Evolutionary conservation across 345 rosid genomes (phyloP).

Genomic region (Camelina laxa): DNA sequence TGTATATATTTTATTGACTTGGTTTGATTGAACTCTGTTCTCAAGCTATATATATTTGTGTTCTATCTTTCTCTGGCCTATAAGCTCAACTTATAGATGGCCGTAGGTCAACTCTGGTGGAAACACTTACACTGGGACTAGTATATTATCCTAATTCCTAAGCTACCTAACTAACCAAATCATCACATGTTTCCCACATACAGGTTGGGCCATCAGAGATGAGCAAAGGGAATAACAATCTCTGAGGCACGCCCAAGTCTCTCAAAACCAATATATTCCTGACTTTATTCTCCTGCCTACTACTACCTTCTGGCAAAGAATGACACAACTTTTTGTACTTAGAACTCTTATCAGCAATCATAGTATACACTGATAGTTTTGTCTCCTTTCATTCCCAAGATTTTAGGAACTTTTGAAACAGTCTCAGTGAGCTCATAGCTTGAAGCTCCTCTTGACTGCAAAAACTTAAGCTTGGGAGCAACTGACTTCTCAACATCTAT

Average conservation of each 20-base stretch:
- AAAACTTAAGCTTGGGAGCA: no score
- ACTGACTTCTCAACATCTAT: no score
- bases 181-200: background rate
- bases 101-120: no score
- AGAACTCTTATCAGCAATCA: background rate
- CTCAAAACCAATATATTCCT: conserved; percentile 18
- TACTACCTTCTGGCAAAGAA: background rate
- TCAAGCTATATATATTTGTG: no score
- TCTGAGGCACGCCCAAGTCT: conserved; percentile 25
- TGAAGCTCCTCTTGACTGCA: conserved; percentile 22
- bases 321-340: background rate
- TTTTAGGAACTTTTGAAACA: background rate
- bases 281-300: background rate
- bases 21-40: no score
- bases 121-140: no score
- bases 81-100: no score
- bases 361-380: background rate
- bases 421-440: conserved; percentile 3
- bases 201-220: background rate
- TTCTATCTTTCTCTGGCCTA: no score
- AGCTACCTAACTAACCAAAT: no score
- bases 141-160: no score
- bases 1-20: no score
- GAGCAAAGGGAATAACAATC: background rate
- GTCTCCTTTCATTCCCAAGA: conserved; percentile 13